Evolutionary conservation across 2,329 filamentous ascomycete species (phyloP).

Genomic region (Pseudocercospora eumusae): DNA sequence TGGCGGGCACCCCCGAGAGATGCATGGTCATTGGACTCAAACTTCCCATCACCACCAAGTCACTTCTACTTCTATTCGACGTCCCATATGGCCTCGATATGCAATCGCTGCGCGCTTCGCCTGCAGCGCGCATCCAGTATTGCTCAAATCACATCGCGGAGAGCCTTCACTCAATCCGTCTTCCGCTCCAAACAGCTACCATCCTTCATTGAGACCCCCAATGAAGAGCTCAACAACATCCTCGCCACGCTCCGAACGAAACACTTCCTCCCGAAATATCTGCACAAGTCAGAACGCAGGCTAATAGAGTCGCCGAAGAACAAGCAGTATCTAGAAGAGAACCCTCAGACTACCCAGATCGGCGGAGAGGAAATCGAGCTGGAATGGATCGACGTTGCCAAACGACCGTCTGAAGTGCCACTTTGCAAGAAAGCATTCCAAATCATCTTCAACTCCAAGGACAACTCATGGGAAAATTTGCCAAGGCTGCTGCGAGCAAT

Average conservation of each 20-base stretch:
- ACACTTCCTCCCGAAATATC: conserved; percentile 49
- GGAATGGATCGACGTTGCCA: conserved; percentile 38
- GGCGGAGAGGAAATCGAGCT: conserved; percentile 45
- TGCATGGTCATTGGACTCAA: not conserved
- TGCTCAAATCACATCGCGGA: conserved; percentile 19
- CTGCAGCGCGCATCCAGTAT: conserved; percentile 33
- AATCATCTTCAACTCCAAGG: conserved; percentile 31
- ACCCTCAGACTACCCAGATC: conserved; percentile 47
- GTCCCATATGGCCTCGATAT: conserved; percentile 31
- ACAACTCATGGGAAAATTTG: conserved; percentile 40
- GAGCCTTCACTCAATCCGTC: conserved; percentile 34
- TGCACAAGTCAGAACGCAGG: conserved; percentile 44
- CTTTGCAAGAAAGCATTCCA: conserved; percentile 37
- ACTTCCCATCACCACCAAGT: not conserved
- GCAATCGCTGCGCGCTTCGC: conserved; percentile 39
- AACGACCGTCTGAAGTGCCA: conserved; percentile 35
- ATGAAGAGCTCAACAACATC: conserved; percentile 44
- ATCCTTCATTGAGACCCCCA: conserved; percentile 45
- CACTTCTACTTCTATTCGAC: not conserved
- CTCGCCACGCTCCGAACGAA: conserved; percentile 47
- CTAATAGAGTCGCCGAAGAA: conserved; percentile 48
- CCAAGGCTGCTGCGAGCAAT: conserved; percentile 39
- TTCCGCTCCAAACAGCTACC: conserved; percentile 38
- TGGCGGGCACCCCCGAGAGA: not conserved
- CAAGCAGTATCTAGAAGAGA: conserved; percentile 45